These are phyloP conservation scores for Eucalyptus rudis DNA, from an alignment of 345 rosid species.

Conservation along the genomic window DNA sequence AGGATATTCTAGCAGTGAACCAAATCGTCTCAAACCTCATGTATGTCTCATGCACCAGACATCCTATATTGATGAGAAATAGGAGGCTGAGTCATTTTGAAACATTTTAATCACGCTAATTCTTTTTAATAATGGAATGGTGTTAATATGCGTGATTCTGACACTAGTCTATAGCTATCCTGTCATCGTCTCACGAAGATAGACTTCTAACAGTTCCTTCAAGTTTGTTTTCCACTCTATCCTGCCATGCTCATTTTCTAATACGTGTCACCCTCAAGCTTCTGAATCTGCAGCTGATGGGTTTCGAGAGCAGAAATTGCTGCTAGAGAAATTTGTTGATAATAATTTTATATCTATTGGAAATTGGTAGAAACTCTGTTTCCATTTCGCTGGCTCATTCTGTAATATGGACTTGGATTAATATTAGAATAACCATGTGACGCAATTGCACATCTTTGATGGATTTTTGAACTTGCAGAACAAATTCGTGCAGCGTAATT, in stretches of 20 bases:
- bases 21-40: neutral
- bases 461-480: slow-evolving; percentile 13
- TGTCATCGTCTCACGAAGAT: neutral
- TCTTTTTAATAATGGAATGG: neutral
- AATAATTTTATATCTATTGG: neutral
- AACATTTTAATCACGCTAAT: neutral
- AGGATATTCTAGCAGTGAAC: neutral
- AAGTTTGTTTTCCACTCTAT: neutral
- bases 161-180: neutral
- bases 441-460: neutral
- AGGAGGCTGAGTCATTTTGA: neutral
- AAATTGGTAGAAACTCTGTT: neutral
- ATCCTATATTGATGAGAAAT: neutral
- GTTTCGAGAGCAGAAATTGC: neutral
- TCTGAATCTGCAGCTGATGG: neutral
- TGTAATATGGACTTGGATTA: neutral
- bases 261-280: neutral
- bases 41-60: neutral
- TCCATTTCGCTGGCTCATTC: neutral
- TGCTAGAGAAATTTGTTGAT: neutral
- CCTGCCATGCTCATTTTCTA: neutral
- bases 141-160: neutral
- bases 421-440: neutral
- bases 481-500: slow-evolving; percentile 18
- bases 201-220: neutral